These are phyloP conservation scores for Xenoacremonium recifei DNA, from an alignment of 2,329 filamentous ascomycete species.

Conservation along the genomic window DNA sequence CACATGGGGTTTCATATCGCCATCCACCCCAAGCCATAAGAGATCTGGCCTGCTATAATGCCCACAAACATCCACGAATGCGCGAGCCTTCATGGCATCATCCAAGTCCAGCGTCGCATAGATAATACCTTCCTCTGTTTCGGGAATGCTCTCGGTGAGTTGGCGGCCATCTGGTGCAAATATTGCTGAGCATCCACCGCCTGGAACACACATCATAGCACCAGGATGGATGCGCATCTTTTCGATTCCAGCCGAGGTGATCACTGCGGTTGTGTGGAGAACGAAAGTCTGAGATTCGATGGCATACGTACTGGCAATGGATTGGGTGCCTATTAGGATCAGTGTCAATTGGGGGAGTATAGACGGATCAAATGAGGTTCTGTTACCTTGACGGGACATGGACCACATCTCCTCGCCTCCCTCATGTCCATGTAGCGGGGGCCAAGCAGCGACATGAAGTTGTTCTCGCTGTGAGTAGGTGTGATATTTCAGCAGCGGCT, in stretches of 20 bases:
- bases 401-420: conserved; percentile 31
- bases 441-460: conserved; percentile 4
- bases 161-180: conserved; percentile 10
- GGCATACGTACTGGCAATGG: conserved; percentile 49
- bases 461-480: conserved; percentile 2
- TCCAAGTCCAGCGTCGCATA: conserved; percentile 47
- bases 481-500: conserved; percentile 5
- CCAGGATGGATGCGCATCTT: conserved; percentile 40
- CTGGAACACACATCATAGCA: conserved; percentile 10
- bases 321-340: conserved; percentile 33
- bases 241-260: conserved; percentile 36
- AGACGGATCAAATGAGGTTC: too few species aligned
- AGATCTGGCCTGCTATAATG: conserved; percentile 37
- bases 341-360: too few species aligned
- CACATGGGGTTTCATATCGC: background rate
- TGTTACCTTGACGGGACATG: conserved; percentile 31
- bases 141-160: conserved; percentile 2
- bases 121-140: conserved; percentile 41
- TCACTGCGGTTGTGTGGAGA: conserved; percentile 26
- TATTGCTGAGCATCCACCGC: conserved; percentile 8
- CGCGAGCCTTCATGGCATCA: conserved; percentile 35
- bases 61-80: conserved; percentile 34
- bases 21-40: conserved; percentile 29
- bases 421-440: conserved; percentile 28
- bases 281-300: conserved; percentile 56